Evolutionary conservation across 495 filamentous ascomycete species (phyloP).

Genomic region (Annulohypoxylon bovei): DNA sequence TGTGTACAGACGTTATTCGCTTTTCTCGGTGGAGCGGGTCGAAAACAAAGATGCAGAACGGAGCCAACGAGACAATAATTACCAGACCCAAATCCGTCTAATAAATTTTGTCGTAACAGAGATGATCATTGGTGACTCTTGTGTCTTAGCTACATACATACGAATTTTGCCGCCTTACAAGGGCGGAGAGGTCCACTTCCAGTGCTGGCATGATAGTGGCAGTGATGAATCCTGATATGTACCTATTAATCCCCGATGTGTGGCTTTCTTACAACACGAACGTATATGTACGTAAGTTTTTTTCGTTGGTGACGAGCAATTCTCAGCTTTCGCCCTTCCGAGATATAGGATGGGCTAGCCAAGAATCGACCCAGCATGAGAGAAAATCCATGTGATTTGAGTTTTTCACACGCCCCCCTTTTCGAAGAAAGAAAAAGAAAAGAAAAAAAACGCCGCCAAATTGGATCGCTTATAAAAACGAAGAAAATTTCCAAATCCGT

Average conservation of each 20-base stretch:
- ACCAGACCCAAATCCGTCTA: slow-evolving; percentile 26
- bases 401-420: neutral
- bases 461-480: slow-evolving; percentile 5
- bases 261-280: slow-evolving; percentile 1
- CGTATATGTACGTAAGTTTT: neutral
- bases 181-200: neutral
- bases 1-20: slow-evolving; percentile 21
- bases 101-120: slow-evolving; percentile 32
- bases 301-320: neutral
- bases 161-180: slow-evolving; percentile 1
- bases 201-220: slow-evolving; percentile 12
- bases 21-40: slow-evolving; percentile 20
- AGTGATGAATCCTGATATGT: slow-evolving; percentile 21
- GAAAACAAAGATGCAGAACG: slow-evolving; percentile 1
- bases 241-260: neutral
- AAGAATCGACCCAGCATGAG: slow-evolving; percentile 23
- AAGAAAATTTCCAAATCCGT: slow-evolving; percentile 35
- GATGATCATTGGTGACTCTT: slow-evolving; percentile 3
- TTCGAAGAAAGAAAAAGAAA: neutral
- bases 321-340: neutral
- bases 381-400: slow-evolving; percentile 27
- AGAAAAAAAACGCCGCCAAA: slow-evolving; percentile 4
- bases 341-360: neutral
- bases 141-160: neutral
- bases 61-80: neutral